Percentiles rank a stretch among this genome's conserved stretches.
Evolutionary conservation across 331 rosid species (phyloP).

Genomic region (Quercus lobata): DNA sequence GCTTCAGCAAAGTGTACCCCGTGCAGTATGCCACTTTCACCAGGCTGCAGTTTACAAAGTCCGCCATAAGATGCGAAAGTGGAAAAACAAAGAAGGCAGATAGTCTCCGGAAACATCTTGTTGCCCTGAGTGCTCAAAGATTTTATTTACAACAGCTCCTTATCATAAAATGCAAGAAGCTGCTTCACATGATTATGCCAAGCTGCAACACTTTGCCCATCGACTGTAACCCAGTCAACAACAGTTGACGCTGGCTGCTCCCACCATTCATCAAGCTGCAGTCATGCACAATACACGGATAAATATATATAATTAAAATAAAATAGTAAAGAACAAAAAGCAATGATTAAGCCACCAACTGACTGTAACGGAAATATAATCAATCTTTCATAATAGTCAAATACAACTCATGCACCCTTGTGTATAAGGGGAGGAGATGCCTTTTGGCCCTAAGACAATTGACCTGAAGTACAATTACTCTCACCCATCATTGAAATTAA

Average conservation of each 20-base stretch:
- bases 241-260: slow-evolving; percentile 95
- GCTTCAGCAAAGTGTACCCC: not conserved
- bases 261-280: slow-evolving; percentile 99
- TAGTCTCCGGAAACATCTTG: not conserved
- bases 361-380: not conserved
- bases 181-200: slow-evolving; percentile 98
- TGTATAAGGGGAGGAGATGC: not conserved
- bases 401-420: not conserved
- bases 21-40: not conserved
- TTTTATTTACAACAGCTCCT: slow-evolving; percentile 68
- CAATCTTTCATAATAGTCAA: not conserved
- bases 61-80: slow-evolving; percentile 25
- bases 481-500: not conserved
- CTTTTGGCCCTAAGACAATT: not conserved
- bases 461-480: not conserved
- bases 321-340: not conserved
- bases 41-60: too few species aligned
- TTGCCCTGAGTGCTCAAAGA: not conserved
- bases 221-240: slow-evolving; percentile 90
- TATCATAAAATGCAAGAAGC: slow-evolving; percentile 83
- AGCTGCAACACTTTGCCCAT: slow-evolving; percentile 80
- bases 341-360: not conserved
- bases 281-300: slow-evolving; percentile 13
- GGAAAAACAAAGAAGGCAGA: slow-evolving; percentile 19
- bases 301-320: not conserved